Conservation (phyloP, 2,329 filamentous ascomycete genomes). For the Arthrobotrys sphaeroides region DNA sequence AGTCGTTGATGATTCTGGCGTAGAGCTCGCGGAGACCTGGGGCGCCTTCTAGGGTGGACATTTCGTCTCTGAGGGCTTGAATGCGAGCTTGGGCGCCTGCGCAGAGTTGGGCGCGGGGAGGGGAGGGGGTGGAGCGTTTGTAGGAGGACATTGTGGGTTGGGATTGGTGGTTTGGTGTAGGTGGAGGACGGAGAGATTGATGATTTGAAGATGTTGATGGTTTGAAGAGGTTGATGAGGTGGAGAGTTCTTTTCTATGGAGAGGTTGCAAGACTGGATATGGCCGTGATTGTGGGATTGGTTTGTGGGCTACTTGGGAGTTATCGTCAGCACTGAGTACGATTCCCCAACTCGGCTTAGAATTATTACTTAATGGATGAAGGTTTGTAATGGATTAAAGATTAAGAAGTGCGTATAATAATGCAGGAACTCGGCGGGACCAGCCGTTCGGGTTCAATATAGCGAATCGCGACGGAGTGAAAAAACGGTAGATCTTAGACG, state of each 20-base stretch:
- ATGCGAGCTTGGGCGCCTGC: constrained; percentile 20
- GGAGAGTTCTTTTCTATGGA: too few species aligned
- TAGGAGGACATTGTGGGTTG: neutral
- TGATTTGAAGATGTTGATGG: too few species aligned
- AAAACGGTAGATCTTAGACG: neutral
- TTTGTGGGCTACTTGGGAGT: neutral
- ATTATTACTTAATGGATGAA: too few species aligned
- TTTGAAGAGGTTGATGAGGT: too few species aligned
- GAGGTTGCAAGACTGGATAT: too few species aligned
- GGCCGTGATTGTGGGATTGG: neutral
- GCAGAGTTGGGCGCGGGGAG: neutral
- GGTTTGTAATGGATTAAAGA: neutral
- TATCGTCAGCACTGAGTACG: neutral
- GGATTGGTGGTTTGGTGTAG: neutral
- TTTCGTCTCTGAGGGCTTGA: constrained; percentile 6
- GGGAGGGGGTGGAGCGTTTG: neutral
- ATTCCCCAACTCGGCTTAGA: too few species aligned
- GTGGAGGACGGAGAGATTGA: too few species aligned
- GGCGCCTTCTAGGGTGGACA: neutral
- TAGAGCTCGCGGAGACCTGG: constrained; percentile 23
- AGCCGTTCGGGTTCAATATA: neutral
- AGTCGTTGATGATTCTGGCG: constrained; percentile 29
- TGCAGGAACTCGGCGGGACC: neutral
- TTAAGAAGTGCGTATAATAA: neutral
- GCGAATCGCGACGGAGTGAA: neutral